Percentiles rank a stretch among this genome's conserved stretches.
Conservation (phyloP, 208 protist species). For the Leptomonas seymouri region DNA sequence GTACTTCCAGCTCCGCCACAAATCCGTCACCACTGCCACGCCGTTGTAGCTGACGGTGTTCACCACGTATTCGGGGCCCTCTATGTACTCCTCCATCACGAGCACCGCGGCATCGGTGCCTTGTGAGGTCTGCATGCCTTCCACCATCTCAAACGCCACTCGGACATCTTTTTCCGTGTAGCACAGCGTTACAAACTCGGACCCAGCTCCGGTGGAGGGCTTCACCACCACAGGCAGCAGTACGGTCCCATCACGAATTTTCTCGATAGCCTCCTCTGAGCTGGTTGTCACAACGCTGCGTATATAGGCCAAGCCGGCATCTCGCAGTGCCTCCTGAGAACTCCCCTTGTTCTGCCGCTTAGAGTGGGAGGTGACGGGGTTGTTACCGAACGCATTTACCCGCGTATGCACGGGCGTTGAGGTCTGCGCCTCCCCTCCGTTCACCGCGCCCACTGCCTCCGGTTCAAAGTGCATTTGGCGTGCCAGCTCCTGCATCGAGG, state of each 20-base stretch:
- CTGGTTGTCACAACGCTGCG: conserved; percentile 44
- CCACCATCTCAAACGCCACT: conserved; percentile 51
- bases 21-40: conserved; percentile 80
- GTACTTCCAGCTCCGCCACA: conserved; percentile 89
- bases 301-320: conserved; percentile 66
- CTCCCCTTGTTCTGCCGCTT: conserved; percentile 70
- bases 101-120: conserved; percentile 56
- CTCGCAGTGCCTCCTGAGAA: conserved; percentile 56
- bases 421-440: conserved; percentile 7
- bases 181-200: conserved; percentile 86
- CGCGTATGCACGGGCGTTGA: conserved; percentile 8
- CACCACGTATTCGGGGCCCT: conserved; percentile 86
- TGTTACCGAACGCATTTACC: conserved; percentile 61
- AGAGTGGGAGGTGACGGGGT: conserved; percentile 52
- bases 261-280: conserved; percentile 33
- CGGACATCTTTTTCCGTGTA: conserved; percentile 49
- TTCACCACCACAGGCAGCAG: conserved; percentile 85
- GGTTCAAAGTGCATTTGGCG: conserved; percentile 11
- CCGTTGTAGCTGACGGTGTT: conserved; percentile 79
- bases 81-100: conserved; percentile 89
- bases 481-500: conserved; percentile 27
- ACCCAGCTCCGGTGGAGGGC: conserved; percentile 77
- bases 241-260: conserved; percentile 34
- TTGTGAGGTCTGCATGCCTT: conserved; percentile 49
- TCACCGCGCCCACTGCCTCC: conserved; percentile 12